phyloP scores from a whole-genome alignment of 108 stramenopile species.

The Seminavis robusta region DNA sequence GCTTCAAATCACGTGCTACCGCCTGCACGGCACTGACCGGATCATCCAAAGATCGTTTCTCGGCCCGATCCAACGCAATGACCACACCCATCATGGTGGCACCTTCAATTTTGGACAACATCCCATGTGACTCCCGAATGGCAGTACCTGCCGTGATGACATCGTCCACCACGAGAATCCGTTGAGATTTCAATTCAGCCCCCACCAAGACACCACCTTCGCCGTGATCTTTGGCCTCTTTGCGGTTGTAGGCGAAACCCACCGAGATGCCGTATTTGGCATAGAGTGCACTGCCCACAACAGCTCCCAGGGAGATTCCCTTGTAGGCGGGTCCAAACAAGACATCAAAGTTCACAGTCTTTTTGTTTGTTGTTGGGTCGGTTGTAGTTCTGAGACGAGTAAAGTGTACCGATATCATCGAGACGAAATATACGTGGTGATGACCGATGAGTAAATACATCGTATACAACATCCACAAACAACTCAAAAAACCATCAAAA shows the following conservation, averaged over 20 bases:
- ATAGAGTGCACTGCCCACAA: conserved; percentile 89
- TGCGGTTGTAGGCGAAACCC: conserved; percentile 96
- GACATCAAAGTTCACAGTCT: conserved; percentile 89
- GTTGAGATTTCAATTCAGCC: conserved; percentile 82
- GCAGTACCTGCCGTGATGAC: conserved; percentile 99
- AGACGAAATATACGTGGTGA: too few relatives aligned
- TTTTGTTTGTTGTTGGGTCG: too few relatives aligned
- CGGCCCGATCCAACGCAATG: conserved; percentile 96
- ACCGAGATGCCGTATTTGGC: conserved; percentile 76
- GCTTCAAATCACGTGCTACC: conserved; percentile 78
- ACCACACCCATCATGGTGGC: conserved; percentile 89
- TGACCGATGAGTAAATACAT: too few relatives aligned
- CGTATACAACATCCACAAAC: too few relatives aligned
- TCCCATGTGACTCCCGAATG: conserved; percentile 87
- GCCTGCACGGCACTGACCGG: conserved; percentile 87
- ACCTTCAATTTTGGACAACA: conserved; percentile 73
- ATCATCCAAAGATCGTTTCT: conserved; percentile 80
- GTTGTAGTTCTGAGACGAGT: too few relatives aligned
- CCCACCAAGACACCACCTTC: conserved; percentile 97
- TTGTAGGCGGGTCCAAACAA: conserved; percentile 99
- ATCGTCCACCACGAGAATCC: conserved; percentile 96
- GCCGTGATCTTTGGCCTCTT: conserved; percentile 99
- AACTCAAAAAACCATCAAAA: conserved; percentile 10
- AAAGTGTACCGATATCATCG: too few relatives aligned
- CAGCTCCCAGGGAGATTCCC: conserved; percentile 96